Evolutionary conservation across 2,329 filamentous ascomycete genomes (phyloP), one percentile per base, ranked within the genome.

Genomic region (Fusarium burgessii): DNA sequence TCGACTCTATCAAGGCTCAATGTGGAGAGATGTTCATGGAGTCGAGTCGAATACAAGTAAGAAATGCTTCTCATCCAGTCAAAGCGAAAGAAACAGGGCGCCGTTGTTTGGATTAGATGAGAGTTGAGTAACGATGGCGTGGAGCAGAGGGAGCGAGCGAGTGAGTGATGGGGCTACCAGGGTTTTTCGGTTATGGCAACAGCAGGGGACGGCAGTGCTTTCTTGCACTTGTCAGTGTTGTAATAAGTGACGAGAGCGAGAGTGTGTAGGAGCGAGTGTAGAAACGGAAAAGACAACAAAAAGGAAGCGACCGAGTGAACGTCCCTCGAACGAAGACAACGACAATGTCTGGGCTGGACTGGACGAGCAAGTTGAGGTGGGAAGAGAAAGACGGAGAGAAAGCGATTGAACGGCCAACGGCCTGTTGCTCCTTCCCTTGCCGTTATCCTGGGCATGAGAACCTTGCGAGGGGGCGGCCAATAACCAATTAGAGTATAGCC

Each of bases 91-190:
- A 62, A 62, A 67, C 59, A 58, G 61, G 71, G 58, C 69, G 66
- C 70, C 67, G 69, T 61, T 71, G 73, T 76, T 73, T 76, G 67
- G 52, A 61, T 45, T 76, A 73, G 70, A 76, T 65, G 67, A 67
- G 62, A 57, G 60, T 62, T 62, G 68, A 70, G 23, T 33, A 56
- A 51, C 55, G 35, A 60, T 62, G 65, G 57, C 74, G 74, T 71
- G 67, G 66, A 75, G 67, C 70, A 63, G 62, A 47, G 72, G 45
- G 69, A 70, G 64, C 40, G 66, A 45, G 62, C 50, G 66, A 71
- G 66, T 45, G 74, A 66, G 72, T 47, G 63, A 72, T 59, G 58
- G 62, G 62, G 57, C 65, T 56, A 66, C 68, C 55, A 57, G 68
- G 69, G 66, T 46, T 70, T 72, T 71, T 71, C 64, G 65, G 67